Evolutionary conservation across 2,329 filamentous ascomycete species (phyloP), one percentile per base, ranked within the genome.

Genomic region (Fusarium miscanthi): DNA sequence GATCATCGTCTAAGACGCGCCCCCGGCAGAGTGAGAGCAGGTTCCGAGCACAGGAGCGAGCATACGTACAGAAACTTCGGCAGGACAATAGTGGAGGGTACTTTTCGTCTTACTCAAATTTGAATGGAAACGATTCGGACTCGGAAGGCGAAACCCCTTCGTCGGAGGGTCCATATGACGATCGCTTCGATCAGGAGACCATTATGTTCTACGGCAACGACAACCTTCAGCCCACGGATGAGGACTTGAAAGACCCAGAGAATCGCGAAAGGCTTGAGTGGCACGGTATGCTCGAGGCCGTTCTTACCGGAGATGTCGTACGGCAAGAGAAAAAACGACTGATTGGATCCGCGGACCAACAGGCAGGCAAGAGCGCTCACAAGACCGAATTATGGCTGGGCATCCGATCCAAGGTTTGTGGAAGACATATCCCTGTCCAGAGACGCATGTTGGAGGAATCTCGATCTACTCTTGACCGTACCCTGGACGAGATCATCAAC

Each of bases 221-320:
- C 77, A 92, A 96, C 74, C 89, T 94, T 73, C 93, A 96, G 77
- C 95, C 95, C 2, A 96, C 94, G 7, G 87, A 94, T 30, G 96
- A 98, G 78, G 96, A 99, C 80, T 83, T 98, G 58, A 92, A 93
- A 81, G 93, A 98, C 76, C 93, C 94, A 2, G 90, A 91, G 71
- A 98, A 95, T 78, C 89, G 95, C 69, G 96, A 98, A 82, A 88
- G 95, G 48, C 86, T 99, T 30, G 96, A 99, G 82, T 99, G 96
- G 96, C 95, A 99, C 82, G 94, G 94, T 6, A 99, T 99, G 96
- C 85, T 99, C 63, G 94, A 95, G 66, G 97, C 95, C 19, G 96
- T 99, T 8, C 85, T 99, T 74, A 98, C 95, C 2, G 96, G 96
- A 73, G 96, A 99, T 81, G 96, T 99, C 13, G 95, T 99, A 64